Percentiles rank a stretch among this genome's conserved stretches.
phyloP scores from a whole-genome alignment of 352 stramenopile species.

The Globisporangium radiosum region DNA sequence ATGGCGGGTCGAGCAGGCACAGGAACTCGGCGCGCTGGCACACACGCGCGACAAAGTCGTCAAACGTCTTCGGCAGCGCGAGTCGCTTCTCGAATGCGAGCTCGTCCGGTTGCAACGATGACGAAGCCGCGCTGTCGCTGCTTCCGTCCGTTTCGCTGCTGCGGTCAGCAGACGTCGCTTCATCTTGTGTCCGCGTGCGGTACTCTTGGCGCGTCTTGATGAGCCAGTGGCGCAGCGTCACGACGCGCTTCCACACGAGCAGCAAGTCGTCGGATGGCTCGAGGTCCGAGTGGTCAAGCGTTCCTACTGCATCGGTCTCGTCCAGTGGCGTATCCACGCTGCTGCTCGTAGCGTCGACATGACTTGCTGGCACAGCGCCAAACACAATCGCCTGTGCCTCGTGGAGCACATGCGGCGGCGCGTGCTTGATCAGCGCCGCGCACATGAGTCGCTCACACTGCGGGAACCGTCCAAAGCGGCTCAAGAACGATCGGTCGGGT shows the following conservation, averaged over 20 bases:
- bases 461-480: slow-evolving; percentile 64
- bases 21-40: slow-evolving; percentile 68
- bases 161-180: slow-evolving; percentile 11
- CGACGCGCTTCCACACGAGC: slow-evolving; percentile 69
- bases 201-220: slow-evolving; percentile 81
- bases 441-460: slow-evolving; percentile 63
- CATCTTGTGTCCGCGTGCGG: slow-evolving; percentile 46
- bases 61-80: slow-evolving; percentile 55
- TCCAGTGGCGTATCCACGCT: too few relatives aligned
- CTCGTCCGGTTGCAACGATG: background rate
- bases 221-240: slow-evolving; percentile 80
- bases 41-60: slow-evolving; percentile 59
- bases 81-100: slow-evolving; percentile 58
- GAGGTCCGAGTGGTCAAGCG: slow-evolving; percentile 45
- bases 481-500: slow-evolving; percentile 75
- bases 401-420: slow-evolving; percentile 63
- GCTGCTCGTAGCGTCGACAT: background rate
- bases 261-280: slow-evolving; percentile 67
- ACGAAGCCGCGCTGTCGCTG: background rate
- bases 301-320: slow-evolving; percentile 8
- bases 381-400: slow-evolving; percentile 74
- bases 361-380: slow-evolving; percentile 17
- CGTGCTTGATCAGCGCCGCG: slow-evolving; percentile 75
- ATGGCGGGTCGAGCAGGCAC: slow-evolving; percentile 63
- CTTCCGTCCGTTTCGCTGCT: background rate